A percentile compares a stretch with the other conserved stretches of the same genome.
These are phyloP conservation scores for Mycosphaerella arachidis DNA, from an alignment of 2,329 filamentous ascomycete species.

Conservation along the genomic window DNA sequence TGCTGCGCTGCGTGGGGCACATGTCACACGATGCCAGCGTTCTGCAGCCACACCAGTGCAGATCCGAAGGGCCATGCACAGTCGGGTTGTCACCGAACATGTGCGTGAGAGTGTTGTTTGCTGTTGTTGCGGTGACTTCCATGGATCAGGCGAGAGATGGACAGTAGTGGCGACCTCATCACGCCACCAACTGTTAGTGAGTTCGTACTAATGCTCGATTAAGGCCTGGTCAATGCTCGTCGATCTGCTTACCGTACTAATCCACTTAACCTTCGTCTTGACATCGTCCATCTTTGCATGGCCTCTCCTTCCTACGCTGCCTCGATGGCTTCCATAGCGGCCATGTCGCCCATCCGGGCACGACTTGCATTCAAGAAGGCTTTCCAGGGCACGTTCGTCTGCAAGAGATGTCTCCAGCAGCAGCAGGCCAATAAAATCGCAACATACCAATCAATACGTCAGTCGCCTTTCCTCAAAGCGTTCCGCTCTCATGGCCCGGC, in stretches of 20 bases:
- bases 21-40: background rate
- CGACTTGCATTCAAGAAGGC: constrained; percentile 18
- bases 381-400: constrained; percentile 27
- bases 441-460: constrained; percentile 25
- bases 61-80: background rate
- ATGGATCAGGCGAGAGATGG: too few species aligned
- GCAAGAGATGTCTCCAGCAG: constrained; percentile 32
- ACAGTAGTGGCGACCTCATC: background rate
- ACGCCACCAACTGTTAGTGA: background rate
- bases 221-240: background rate
- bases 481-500: constrained; percentile 28
- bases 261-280: background rate
- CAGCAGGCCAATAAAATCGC: constrained; percentile 20
- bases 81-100: background rate
- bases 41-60: background rate
- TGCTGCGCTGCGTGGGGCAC: background rate
- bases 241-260: background rate
- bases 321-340: constrained; percentile 19
- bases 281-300: background rate
- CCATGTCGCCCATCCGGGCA: constrained; percentile 21
- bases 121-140: too few species aligned
- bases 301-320: background rate
- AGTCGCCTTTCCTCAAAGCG: constrained; percentile 34
- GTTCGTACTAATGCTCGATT: background rate
- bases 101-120: too few species aligned